phyloP scores from a whole-genome alignment of 345 rosid species.

The Pugionium dolabratum region DNA sequence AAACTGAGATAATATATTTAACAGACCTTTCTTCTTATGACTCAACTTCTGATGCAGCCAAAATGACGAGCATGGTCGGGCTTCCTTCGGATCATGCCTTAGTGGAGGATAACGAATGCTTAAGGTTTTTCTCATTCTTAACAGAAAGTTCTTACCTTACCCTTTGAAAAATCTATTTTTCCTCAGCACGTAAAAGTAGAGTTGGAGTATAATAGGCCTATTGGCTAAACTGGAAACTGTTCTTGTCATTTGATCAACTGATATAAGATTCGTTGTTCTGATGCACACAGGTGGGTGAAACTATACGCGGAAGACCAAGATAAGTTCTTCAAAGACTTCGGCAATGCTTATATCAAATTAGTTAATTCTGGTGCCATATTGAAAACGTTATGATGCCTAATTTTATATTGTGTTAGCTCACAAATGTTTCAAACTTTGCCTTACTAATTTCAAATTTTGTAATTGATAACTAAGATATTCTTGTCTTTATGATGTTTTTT shows the following conservation, averaged over 20 bases:
- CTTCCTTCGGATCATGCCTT: conserved; percentile 92
- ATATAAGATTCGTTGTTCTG: conserved; percentile 12
- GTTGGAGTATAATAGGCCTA: conserved; percentile 2
- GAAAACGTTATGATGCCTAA: conserved; percentile 48
- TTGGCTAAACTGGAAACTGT: conserved; percentile 11
- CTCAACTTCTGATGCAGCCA: conserved; percentile 46
- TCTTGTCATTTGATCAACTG: conserved; percentile 2
- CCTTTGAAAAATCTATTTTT: not conserved
- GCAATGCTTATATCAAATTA: conserved; percentile 68
- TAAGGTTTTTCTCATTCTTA: conserved; percentile 53
- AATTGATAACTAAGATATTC: no score
- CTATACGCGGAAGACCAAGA: conserved; percentile 65
- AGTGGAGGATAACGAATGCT: conserved; percentile 75
- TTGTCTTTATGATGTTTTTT: no score
- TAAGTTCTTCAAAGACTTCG: conserved; percentile 76
- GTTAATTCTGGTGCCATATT: conserved; percentile 79
- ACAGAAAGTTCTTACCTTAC: conserved; percentile 4
- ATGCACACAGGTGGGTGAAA: conserved; percentile 65
- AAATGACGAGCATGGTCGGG: conserved; percentile 82
- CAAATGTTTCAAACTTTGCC: conserved; percentile 1
- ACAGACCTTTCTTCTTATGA: not conserved
- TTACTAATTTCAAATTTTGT: no score
- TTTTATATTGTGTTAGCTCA: not conserved
- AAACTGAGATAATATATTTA: not conserved
- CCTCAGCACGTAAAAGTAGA: not conserved